A percentile compares a stretch with the other conserved stretches of the same genome.
These are phyloP conservation scores for Prunus yedoensis DNA, from an alignment of 331 rosid species.

Conservation along the genomic window DNA sequence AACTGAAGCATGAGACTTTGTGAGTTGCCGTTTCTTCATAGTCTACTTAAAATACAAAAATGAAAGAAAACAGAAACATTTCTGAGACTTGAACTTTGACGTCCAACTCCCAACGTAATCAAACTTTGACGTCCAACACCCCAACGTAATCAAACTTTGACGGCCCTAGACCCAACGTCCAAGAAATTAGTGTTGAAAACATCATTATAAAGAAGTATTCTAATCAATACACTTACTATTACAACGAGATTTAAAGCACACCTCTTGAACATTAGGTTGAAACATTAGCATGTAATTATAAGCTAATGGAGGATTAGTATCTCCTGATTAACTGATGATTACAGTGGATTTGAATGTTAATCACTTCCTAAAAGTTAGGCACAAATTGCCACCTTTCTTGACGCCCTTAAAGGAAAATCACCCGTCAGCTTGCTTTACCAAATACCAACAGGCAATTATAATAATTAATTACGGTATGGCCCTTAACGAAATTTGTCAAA, in stretches of 20 bases:
- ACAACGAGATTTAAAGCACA: no score
- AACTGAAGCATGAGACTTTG: not conserved
- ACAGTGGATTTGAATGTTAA: not conserved
- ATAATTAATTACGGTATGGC: not conserved
- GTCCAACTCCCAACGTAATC: no score
- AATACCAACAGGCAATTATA: not conserved
- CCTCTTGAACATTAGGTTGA: not conserved
- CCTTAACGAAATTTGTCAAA: constrained; percentile 30
- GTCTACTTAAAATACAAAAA: not conserved
- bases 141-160: no score
- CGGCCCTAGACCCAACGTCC: no score
- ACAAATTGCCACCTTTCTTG: constrained; percentile 1
- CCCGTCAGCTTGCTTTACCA: not conserved
- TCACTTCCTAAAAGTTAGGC: not conserved
- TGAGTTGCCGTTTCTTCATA: not conserved
- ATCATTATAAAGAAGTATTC: no score
- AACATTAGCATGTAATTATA: not conserved
- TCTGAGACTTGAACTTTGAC: no score
- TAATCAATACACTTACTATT: no score
- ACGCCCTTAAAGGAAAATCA: not conserved
- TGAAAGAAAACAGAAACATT: no score
- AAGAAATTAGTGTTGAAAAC: no score
- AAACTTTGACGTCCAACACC: no score
- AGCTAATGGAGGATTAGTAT: not conserved
- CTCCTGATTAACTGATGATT: not conserved